Evolutionary conservation across 2,329 filamentous ascomycete species (phyloP).

Genomic region (Periconia macrospinosa): DNA sequence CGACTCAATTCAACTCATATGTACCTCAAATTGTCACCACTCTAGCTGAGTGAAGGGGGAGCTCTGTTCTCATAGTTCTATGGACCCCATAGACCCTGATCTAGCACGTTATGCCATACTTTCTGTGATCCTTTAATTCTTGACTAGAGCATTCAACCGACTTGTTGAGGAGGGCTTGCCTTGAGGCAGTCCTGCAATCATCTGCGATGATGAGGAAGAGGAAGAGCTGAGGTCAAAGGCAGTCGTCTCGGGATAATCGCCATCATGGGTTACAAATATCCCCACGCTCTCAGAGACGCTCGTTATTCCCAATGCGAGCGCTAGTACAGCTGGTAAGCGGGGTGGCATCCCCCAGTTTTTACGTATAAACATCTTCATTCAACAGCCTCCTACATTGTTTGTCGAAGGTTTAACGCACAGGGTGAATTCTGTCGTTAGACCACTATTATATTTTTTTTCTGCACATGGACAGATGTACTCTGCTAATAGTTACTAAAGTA

Average conservation of each 20-base stretch:
- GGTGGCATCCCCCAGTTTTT: background rate
- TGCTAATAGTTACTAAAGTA: too few relatives aligned
- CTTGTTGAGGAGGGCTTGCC: background rate
- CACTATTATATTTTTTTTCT: too few relatives aligned
- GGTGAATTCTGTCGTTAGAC: too few relatives aligned
- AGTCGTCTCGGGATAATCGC: background rate
- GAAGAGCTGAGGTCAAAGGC: constrained; percentile 1
- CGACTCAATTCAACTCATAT: too few relatives aligned
- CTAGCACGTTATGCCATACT: too few relatives aligned
- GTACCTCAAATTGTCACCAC: too few relatives aligned
- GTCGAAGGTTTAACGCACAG: too few relatives aligned
- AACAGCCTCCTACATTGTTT: constrained; percentile 1
- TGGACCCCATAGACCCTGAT: too few relatives aligned
- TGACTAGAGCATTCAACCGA: background rate
- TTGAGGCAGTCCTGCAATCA: background rate
- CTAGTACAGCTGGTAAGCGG: background rate
- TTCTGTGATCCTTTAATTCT: background rate
- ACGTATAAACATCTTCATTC: background rate
- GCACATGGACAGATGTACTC: too few relatives aligned
- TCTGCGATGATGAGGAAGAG: background rate
- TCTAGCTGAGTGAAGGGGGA: too few relatives aligned
- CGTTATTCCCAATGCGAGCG: background rate
- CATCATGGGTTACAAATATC: background rate
- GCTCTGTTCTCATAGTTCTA: too few relatives aligned
- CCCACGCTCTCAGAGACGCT: background rate